A percentile compares a stretch with the other conserved stretches of the same genome.
phyloP scores from a whole-genome alignment of 306 rosid species.

The Malus orientalis region DNA sequence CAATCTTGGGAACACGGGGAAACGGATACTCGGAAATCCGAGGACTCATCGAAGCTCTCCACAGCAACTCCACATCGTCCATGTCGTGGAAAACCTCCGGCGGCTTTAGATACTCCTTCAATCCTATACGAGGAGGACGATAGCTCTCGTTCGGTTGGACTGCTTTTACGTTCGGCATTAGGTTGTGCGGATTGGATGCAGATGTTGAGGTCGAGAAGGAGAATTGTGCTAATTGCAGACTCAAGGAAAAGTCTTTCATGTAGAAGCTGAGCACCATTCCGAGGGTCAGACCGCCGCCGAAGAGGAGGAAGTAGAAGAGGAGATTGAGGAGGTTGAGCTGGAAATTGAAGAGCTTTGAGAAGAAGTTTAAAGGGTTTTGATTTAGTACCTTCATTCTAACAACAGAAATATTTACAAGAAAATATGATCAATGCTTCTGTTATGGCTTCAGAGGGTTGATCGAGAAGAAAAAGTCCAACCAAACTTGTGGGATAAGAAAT shows the following conservation, averaged over 20 bases:
- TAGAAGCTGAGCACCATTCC: slow-evolving; percentile 44
- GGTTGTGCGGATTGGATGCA: slow-evolving; percentile 5
- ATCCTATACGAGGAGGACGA: slow-evolving; percentile 24
- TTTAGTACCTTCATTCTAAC: slow-evolving; percentile 6
- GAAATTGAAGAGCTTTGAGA: slow-evolving; percentile 32
- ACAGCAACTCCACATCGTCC: slow-evolving; percentile 60
- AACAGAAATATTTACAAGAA: background rate
- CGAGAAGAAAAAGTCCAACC: background rate
- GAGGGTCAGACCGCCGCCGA: slow-evolving; percentile 53
- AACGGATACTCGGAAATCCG: slow-evolving; percentile 45
- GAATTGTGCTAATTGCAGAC: slow-evolving; percentile 47
- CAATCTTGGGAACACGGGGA: slow-evolving; percentile 59
- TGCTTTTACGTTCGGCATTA: background rate
- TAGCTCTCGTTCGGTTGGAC: background rate
- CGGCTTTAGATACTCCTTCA: slow-evolving; percentile 41
- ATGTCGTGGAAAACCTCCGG: slow-evolving; percentile 51
- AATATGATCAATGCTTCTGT: background rate
- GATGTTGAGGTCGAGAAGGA: slow-evolving; percentile 30
- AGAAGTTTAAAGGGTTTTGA: slow-evolving; percentile 15
- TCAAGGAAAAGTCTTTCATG: slow-evolving; percentile 38
- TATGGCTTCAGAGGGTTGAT: background rate
- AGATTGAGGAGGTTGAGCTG: slow-evolving; percentile 36
- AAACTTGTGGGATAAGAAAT: background rate
- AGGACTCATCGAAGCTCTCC: slow-evolving; percentile 78
- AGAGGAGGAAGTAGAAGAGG: slow-evolving; percentile 33